Evolutionary conservation across 352 stramenopile genomes (phyloP).

Genomic region (Elongisporangium prolatum): DNA sequence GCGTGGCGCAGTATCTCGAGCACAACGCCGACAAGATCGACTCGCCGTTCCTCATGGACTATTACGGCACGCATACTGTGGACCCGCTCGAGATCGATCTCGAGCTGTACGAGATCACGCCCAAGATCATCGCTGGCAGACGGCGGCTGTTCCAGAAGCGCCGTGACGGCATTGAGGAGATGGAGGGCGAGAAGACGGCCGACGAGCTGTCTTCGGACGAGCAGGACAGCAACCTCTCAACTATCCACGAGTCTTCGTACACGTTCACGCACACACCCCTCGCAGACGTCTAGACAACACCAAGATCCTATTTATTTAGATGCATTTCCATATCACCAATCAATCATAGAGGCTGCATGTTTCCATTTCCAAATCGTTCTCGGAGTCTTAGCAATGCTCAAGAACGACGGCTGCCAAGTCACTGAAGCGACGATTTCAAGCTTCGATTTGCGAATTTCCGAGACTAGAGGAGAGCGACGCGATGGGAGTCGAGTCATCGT

Average conservation of each 20-base stretch:
- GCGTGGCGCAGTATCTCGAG: constrained; percentile 44
- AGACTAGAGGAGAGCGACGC: too few species aligned
- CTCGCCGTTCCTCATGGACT: constrained; percentile 44
- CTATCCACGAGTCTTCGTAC: background rate
- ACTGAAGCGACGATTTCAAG: too few species aligned
- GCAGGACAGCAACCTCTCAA: constrained; percentile 15
- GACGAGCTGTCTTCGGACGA: constrained; percentile 36
- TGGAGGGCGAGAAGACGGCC: constrained; percentile 18
- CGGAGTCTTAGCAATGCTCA: too few species aligned
- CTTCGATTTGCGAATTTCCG: too few species aligned
- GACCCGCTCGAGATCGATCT: constrained; percentile 47
- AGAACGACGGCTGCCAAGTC: too few species aligned
- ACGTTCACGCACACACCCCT: background rate
- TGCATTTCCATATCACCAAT: background rate
- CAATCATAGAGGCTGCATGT: background rate
- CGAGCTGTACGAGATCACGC: constrained; percentile 56
- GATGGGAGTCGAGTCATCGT: too few species aligned
- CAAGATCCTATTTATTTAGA: background rate
- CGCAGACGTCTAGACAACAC: background rate
- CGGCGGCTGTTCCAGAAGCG: constrained; percentile 54
- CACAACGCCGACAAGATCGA: constrained; percentile 30
- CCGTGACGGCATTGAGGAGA: constrained; percentile 13
- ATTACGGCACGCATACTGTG: constrained; percentile 42
- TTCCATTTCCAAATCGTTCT: background rate
- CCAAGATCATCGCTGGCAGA: constrained; percentile 43